phyloP scores from a whole-genome alignment of 306 rosid genomes.

The Fragaria ananassa region DNA sequence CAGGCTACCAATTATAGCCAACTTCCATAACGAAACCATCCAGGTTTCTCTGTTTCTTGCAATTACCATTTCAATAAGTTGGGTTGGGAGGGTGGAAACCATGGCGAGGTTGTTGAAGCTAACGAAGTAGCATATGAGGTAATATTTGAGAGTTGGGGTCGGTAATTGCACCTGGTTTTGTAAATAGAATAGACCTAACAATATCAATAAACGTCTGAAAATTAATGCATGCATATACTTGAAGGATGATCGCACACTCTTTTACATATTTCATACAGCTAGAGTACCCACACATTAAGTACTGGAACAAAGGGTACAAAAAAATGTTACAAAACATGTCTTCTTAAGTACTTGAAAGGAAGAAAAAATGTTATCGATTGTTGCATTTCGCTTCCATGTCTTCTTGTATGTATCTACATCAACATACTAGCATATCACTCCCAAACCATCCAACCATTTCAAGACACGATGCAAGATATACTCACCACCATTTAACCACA shows the following conservation, averaged over 20 bases:
- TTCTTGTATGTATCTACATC: slow-evolving; percentile 10
- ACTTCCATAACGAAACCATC: too few species aligned
- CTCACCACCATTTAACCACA: slow-evolving; percentile 56
- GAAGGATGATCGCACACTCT: not conserved
- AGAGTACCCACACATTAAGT: not conserved
- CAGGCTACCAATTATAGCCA: too few species aligned
- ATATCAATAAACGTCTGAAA: not conserved
- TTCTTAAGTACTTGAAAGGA: not conserved
- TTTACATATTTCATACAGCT: not conserved
- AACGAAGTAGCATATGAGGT: too few species aligned
- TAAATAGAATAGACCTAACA: too few species aligned
- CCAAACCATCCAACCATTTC: not conserved
- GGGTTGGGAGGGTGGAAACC: not conserved
- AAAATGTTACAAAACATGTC: too few species aligned
- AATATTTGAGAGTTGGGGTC: not conserved
- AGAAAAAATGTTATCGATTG: not conserved
- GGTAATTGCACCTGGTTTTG: not conserved
- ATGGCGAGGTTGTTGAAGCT: too few species aligned
- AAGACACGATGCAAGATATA: not conserved
- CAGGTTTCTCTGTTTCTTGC: too few species aligned
- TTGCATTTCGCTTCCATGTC: not conserved
- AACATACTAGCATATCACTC: not conserved
- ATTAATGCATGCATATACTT: not conserved
- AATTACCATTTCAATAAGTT: too few species aligned
- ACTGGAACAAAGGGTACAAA: not conserved